Percentiles rank a stretch among this genome's conserved stretches.
Evolutionary conservation across 257 asterid species (phyloP).

Genomic region (Gardenia jasminoides): DNA sequence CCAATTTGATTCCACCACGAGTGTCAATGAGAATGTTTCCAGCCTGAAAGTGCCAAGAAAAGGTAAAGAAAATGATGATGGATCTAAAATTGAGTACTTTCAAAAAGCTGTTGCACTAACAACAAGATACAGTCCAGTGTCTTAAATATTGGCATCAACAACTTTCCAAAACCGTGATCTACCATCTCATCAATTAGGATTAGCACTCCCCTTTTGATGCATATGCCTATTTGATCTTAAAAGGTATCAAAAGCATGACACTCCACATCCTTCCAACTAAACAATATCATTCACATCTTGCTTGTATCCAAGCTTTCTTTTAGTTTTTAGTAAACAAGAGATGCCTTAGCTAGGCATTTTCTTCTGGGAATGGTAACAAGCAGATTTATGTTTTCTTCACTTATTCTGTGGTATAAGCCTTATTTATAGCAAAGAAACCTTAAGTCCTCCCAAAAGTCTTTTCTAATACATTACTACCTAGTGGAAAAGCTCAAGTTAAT

Average conservation of each 20-base stretch:
- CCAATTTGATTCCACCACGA: slow-evolving; percentile 87
- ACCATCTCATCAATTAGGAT: not conserved
- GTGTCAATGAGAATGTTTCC: slow-evolving; percentile 87
- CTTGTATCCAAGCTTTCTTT: not conserved
- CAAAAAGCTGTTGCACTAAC: not conserved
- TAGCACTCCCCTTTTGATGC: not conserved
- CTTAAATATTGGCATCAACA: not conserved
- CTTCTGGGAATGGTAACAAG: too few relatives aligned
- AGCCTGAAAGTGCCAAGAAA: slow-evolving; percentile 54
- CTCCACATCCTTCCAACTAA: not conserved
- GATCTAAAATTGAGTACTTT: not conserved
- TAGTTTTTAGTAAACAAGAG: not conserved
- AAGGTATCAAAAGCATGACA: not conserved
- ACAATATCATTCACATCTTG: not conserved
- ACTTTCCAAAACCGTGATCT: not conserved
- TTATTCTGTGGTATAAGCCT: too few relatives aligned
- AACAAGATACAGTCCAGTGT: not conserved
- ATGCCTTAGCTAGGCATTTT: not conserved
- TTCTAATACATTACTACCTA: not conserved
- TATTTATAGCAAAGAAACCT: not conserved
- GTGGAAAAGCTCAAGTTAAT: not conserved
- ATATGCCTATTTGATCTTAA: not conserved
- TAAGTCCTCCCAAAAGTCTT: not conserved
- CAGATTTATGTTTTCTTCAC: too few relatives aligned
- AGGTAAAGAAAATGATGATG: not conserved